Percentiles rank a stretch among this genome's conserved stretches.
Conservation (phyloP, 306 rosid species). For the Dryas drummondii region DNA sequence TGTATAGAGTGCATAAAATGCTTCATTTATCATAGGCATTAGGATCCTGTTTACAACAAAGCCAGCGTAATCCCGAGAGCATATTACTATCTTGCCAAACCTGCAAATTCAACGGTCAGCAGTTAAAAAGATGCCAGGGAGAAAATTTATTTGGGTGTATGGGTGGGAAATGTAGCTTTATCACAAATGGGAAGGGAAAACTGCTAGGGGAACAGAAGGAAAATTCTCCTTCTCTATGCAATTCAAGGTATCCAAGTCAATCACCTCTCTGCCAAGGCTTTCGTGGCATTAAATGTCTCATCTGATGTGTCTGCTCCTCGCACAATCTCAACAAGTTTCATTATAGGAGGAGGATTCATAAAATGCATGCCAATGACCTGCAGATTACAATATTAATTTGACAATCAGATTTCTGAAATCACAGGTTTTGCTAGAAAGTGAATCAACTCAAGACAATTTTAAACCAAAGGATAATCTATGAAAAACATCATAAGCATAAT, state of each 20-base stretch:
- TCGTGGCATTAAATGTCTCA: slow-evolving; percentile 58
- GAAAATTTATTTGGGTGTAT: background rate
- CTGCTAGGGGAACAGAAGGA: background rate
- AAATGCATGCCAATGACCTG: slow-evolving; percentile 98
- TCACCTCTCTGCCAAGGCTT: slow-evolving; percentile 78
- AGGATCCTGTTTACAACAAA: slow-evolving; percentile 83
- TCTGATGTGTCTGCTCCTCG: slow-evolving; percentile 84
- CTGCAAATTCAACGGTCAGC: slow-evolving; percentile 22
- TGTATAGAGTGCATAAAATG: slow-evolving; percentile 66
- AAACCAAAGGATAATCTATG: background rate
- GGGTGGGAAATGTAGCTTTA: background rate
- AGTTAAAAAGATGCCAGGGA: slow-evolving; percentile 17
- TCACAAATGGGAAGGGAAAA: background rate
- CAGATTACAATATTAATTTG: slow-evolving; percentile 17
- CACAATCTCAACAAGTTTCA: slow-evolving; percentile 86
- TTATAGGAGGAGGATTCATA: slow-evolving; percentile 92
- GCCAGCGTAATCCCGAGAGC: slow-evolving; percentile 80
- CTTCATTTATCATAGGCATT: slow-evolving; percentile 94
- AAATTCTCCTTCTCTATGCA: background rate
- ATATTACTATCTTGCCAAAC: slow-evolving; percentile 49
- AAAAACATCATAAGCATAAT: slow-evolving; percentile 5
- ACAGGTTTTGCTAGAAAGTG: background rate
- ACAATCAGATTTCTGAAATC: slow-evolving; percentile 1
- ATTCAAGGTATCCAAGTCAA: slow-evolving; percentile 14
- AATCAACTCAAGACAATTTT: background rate